Conservation (phyloP, 202 grass and related monocot species). For the Eragrostis tef region DNA sequence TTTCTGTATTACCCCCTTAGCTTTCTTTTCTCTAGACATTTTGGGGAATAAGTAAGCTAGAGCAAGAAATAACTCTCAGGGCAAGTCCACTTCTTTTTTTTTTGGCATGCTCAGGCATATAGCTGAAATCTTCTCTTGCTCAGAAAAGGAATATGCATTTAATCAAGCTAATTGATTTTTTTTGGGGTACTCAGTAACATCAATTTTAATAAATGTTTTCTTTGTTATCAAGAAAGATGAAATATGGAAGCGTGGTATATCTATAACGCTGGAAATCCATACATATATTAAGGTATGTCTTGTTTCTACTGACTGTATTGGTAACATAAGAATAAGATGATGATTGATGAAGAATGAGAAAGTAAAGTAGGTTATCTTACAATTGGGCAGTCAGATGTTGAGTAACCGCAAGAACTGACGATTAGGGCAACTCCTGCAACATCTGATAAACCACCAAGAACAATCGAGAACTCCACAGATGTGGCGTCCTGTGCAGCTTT, state of each 20-base stretch:
- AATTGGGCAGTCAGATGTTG: conserved; percentile 76
- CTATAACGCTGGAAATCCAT: conserved; percentile 10
- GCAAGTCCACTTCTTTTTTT: neutral
- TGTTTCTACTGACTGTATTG: neutral
- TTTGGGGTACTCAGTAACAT: conserved; percentile 15
- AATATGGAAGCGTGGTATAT: conserved; percentile 8
- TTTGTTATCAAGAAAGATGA: conserved; percentile 27
- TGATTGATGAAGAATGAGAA: conserved; percentile 38
- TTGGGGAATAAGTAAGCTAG: conserved; percentile 17
- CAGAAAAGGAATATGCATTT: neutral
- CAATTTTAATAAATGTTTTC: neutral
- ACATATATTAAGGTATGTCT: conserved; percentile 27
- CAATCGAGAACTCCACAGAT: conserved; percentile 83
- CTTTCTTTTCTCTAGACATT: conserved; percentile 1
- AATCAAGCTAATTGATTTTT: conserved; percentile 26
- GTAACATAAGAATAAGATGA: conserved; percentile 37
- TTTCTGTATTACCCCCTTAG: conserved; percentile 2
- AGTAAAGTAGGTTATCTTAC: conserved; percentile 58
- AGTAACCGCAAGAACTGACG: conserved; percentile 92
- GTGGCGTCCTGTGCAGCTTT: conserved; percentile 66
- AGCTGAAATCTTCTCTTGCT: conserved; percentile 23
- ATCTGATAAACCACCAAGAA: conserved; percentile 94
- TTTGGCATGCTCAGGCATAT: conserved; percentile 19
- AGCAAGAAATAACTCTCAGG: neutral
- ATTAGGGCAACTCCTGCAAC: conserved; percentile 82